Conservation (phyloP, 768 basidiomycete species). For the Auriculariales sp. region DNA sequence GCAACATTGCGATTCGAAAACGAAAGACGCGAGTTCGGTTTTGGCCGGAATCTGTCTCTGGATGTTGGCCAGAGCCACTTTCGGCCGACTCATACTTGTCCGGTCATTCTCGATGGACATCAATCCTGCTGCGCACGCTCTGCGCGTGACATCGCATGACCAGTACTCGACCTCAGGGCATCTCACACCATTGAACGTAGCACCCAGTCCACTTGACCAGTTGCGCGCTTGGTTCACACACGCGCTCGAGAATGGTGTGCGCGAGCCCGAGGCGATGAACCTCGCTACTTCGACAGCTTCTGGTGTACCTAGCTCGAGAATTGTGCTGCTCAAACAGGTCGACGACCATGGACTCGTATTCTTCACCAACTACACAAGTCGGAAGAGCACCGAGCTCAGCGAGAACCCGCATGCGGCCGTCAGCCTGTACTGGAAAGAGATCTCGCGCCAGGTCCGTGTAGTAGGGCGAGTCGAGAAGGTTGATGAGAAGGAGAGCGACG, state of each 20-base stretch:
- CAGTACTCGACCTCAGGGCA: slow-evolving; percentile 63
- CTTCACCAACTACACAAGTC: slow-evolving; percentile 91
- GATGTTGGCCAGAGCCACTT: no score
- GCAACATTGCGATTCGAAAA: no score
- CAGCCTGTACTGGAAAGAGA: slow-evolving; percentile 85
- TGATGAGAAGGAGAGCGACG: slow-evolving; percentile 51
- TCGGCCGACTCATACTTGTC: no score
- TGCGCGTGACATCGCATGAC: slow-evolving; percentile 58
- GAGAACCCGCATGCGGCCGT: slow-evolving; percentile 70
- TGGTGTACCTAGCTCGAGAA: slow-evolving; percentile 75
- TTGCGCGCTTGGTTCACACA: slow-evolving; percentile 80
- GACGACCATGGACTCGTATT: slow-evolving; percentile 87
- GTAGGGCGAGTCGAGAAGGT: slow-evolving; percentile 78
- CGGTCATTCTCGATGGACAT: no score
- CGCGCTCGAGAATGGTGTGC: slow-evolving; percentile 37
- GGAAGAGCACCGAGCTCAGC: slow-evolving; percentile 73
- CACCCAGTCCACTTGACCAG: slow-evolving; percentile 61
- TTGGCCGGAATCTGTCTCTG: no score
- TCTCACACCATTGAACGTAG: slow-evolving; percentile 46
- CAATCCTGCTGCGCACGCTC: no score
- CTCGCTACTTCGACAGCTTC: slow-evolving; percentile 51
- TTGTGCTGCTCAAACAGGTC: slow-evolving; percentile 84
- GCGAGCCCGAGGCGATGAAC: slow-evolving; percentile 84
- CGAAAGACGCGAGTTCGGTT: no score
- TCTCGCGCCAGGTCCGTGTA: slow-evolving; percentile 67